phyloP scores from a whole-genome alignment of 2,329 filamentous ascomycete species.

The Calonectria hongkongensis region DNA sequence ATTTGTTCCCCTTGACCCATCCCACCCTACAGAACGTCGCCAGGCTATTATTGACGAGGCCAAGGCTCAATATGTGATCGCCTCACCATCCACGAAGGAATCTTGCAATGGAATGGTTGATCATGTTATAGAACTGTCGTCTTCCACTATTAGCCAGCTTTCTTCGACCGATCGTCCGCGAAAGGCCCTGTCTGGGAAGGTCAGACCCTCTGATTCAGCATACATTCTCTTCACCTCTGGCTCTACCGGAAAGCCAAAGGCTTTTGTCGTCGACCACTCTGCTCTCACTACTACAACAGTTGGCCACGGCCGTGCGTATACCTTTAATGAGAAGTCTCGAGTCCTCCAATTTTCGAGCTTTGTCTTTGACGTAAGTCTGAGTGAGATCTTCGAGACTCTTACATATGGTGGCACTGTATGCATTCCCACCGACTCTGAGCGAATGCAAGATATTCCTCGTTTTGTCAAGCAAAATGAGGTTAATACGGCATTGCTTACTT shows the following conservation, averaged over 20 bases:
- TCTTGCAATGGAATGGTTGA: conserved; percentile 11
- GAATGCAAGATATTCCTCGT: conserved; percentile 39
- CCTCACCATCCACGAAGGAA: conserved; percentile 2
- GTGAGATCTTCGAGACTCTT: conserved; percentile 63
- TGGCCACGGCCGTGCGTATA: conserved; percentile 13
- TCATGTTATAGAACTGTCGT: conserved; percentile 6
- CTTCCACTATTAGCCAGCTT: neutral
- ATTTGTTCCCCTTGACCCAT: conserved; percentile 59
- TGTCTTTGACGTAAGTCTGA: conserved; percentile 62
- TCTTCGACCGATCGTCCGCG: neutral
- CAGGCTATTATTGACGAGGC: conserved; percentile 3
- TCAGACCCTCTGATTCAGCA: neutral
- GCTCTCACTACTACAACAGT: conserved; percentile 22
- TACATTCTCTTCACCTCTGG: conserved; percentile 74
- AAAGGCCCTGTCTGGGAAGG: neutral
- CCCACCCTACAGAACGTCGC: conserved; percentile 56
- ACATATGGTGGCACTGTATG: conserved; percentile 62
- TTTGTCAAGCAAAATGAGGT: conserved; percentile 1
- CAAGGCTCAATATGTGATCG: conserved; percentile 12
- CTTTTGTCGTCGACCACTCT: conserved; percentile 61
- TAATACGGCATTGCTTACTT: conserved; percentile 9
- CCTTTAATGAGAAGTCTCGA: conserved; percentile 27
- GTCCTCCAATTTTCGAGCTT: conserved; percentile 55
- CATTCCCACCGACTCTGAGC: conserved; percentile 60
- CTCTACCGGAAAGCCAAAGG: conserved; percentile 73